Base-by-base conservation (phyloP, 495 filamentous ascomycete genomes). In the Neurospora sp. region DNA sequence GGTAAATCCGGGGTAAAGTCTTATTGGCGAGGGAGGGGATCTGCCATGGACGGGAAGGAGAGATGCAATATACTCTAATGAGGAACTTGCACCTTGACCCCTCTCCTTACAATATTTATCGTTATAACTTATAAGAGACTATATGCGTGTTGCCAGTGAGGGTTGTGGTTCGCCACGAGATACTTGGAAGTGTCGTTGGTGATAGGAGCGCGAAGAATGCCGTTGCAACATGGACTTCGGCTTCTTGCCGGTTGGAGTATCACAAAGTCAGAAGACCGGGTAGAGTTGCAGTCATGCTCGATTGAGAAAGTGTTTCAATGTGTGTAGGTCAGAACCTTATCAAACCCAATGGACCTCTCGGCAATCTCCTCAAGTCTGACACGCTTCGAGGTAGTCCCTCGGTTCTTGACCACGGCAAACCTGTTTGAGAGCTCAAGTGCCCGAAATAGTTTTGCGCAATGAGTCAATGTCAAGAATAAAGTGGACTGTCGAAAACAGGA, bases 1-100 rank as follows among this genome's bases (percentile, higher is more conserved):
- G 72, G 27, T 73, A 73, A 73, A 70, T 73, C 72, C 27, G 66
- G 72, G 72, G 66, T 73, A 73, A 73, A 73, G 0, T 1, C 54
- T 62, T 8, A 35, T 35, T 62, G 23, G 54, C 14, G 23, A 35
- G 6, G 14, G 8, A 8, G 5, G 2, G 6, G 23, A 31, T 62
- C 2, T 3, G 12, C 27, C 0, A 3, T 27, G 23, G 8, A 35
- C 1, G 0, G 1, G 20, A 54, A 20, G 46, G 0, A 12, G 4
- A 23, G 5, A 1, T 54, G 54, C 14, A 62, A 62, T n/a, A n/a
- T n/a, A n/a, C n/a, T 62, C 8, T 62, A 6, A 62, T 62, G 27
- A 62, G 3, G 27, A 35, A 35, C 5, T 62, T 16, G 2, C 0
- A 0, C 8, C 9, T 27, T 8, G 2, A 31, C 54, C 54, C 48